Evolutionary conservation across 768 basidiomycete species (phyloP).

Genomic region (Auricularia cornea): DNA sequence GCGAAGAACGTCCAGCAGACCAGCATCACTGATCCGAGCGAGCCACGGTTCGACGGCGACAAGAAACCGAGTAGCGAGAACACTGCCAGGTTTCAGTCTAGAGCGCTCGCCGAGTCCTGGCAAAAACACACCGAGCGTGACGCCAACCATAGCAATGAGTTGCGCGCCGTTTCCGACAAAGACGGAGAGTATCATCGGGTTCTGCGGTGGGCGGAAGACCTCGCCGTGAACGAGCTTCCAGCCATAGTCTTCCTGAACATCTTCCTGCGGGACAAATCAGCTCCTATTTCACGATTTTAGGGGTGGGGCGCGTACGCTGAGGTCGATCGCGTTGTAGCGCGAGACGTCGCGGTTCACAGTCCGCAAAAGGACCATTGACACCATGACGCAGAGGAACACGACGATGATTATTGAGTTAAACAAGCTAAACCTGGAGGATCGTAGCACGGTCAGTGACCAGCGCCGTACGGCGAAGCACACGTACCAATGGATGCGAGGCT

Average conservation of each 20-base stretch:
- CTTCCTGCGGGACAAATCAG: conserved; percentile 47
- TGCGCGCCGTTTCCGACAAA: conserved; percentile 90
- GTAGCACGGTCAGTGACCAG: neutral
- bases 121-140: conserved; percentile 62
- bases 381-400: conserved; percentile 87
- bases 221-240: conserved; percentile 98
- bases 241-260: conserved; percentile 95
- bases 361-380: conserved; percentile 79
- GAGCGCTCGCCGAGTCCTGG: neutral
- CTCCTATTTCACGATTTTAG: neutral
- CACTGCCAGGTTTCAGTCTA: conserved; percentile 34
- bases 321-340: conserved; percentile 90
- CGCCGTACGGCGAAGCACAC: neutral
- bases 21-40: conserved; percentile 89
- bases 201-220: conserved; percentile 78
- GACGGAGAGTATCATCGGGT: conserved; percentile 71
- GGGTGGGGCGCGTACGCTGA: conserved; percentile 48
- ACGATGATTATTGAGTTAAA: conserved; percentile 90
- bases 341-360: conserved; percentile 86
- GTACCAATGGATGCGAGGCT: conserved; percentile 86
- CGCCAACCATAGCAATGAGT: conserved; percentile 73
- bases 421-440: conserved; percentile 51
- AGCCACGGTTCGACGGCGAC: conserved; percentile 91
- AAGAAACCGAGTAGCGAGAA: conserved; percentile 91
- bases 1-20: conserved; percentile 93